Evolutionary conservation across 1,284 basidiomycete species (phyloP).

Genomic region (Moniliophthora roreri): DNA sequence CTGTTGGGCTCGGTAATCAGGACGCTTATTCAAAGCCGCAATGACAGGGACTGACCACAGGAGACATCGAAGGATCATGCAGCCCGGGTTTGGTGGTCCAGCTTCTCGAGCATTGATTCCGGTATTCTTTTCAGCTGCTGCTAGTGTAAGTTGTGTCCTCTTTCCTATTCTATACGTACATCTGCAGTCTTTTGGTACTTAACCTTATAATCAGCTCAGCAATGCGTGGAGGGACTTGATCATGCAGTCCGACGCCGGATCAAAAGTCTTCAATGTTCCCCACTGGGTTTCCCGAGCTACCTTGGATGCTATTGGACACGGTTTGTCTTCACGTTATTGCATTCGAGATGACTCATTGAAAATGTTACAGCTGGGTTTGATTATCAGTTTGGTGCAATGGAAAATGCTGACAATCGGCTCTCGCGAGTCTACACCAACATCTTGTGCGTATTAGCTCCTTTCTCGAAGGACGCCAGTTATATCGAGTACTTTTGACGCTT

Average conservation of each 20-base stretch:
- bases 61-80: constrained; percentile 21
- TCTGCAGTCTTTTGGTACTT: not conserved
- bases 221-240: constrained; percentile 10
- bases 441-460: not conserved
- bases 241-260: constrained; percentile 27
- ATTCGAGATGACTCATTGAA: not conserved
- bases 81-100: constrained; percentile 18
- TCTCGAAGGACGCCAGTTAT: no score
- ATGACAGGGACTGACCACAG: constrained; percentile 16
- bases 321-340: constrained; percentile 20
- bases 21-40: not conserved
- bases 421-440: constrained; percentile 9
- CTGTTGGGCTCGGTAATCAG: not conserved
- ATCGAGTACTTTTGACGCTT: not conserved
- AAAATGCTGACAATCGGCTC: constrained; percentile 4
- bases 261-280: constrained; percentile 39
- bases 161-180: not conserved
- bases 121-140: constrained; percentile 10
- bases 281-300: constrained; percentile 39
- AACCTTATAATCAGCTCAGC: not conserved
- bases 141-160: not conserved
- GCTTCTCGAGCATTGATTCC: constrained; percentile 16
- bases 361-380: constrained; percentile 13
- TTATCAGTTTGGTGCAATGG: constrained; percentile 15
- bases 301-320: constrained; percentile 46